Evolutionary conservation across 805 yeast genomes (phyloP).

Genomic region (Spathaspora passalidarum): DNA sequence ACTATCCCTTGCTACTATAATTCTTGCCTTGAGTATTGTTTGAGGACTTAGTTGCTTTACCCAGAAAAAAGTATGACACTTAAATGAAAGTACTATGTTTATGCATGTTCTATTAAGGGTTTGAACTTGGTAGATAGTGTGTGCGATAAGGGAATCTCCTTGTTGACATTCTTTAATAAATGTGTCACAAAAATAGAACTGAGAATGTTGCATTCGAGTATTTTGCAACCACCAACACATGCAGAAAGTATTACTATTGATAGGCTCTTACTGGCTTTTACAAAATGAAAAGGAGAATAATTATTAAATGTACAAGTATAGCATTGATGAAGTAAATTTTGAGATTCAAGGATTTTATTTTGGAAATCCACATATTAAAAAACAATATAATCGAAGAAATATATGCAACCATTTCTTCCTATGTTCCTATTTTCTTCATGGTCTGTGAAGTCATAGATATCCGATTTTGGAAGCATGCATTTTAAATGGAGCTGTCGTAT

Average conservation of each 20-base stretch:
- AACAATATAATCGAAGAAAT: slow-evolving; percentile 33
- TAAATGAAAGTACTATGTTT: slow-evolving; percentile 40
- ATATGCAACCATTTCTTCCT: not conserved
- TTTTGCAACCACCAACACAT: slow-evolving; percentile 48
- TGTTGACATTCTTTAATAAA: slow-evolving; percentile 33
- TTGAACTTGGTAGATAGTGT: slow-evolving; percentile 39
- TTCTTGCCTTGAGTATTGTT: slow-evolving; percentile 8
- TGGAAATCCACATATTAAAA: slow-evolving; percentile 42
- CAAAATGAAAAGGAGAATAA: slow-evolving; percentile 6
- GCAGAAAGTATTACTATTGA: slow-evolving; percentile 20
- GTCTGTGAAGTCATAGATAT: slow-evolving; percentile 25
- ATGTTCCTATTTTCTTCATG: slow-evolving; percentile 9
- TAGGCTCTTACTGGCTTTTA: slow-evolving; percentile 7
- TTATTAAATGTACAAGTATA: slow-evolving; percentile 9
- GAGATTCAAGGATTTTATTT: slow-evolving; percentile 34
- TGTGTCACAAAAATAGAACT: slow-evolving; percentile 48
- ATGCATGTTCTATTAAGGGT: slow-evolving; percentile 31
- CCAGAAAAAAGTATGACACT: slow-evolving; percentile 24
- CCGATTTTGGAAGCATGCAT: slow-evolving; percentile 40
- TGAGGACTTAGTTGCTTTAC: not conserved
- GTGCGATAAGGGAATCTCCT: slow-evolving; percentile 23
- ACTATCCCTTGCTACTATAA: slow-evolving; percentile 7
- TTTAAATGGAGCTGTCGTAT: slow-evolving; percentile 17
- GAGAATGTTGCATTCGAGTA: slow-evolving; percentile 36
- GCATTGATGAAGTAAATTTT: slow-evolving; percentile 22